Evolutionary conservation across 768 basidiomycete species (phyloP), one percentile per base, ranked within the genome.

Genomic region (Peribolospora baueri): DNA sequence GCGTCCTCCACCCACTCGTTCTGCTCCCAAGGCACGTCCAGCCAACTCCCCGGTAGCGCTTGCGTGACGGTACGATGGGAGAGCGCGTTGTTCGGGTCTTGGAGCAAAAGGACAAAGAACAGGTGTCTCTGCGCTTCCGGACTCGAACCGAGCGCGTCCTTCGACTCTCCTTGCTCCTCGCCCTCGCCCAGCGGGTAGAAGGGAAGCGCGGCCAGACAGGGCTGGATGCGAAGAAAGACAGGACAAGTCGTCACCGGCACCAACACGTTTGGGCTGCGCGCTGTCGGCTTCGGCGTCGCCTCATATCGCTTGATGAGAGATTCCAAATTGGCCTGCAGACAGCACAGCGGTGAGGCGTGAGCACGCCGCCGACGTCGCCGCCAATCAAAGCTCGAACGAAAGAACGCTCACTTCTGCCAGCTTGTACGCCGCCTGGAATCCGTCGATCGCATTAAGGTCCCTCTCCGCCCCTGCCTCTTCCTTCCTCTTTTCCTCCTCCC

Each of bases 1-100:
- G 82, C 67, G 64, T 98, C 90, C 68, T 98, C 93, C 9, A 97
- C 88, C 93, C 93, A 91, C 48, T 71, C 70, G 65, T 86, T 82
- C 59, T 80, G 74, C 63, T 93, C 90, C 80, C 87, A 73, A 57
- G 91, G 67, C 48, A 87, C 70, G 4, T 78, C 77, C 54, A 97
- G 66, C 93, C 93, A 98, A 51, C 74, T 70, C n/a, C 70, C 72
- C 0, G 91, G 87, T 25, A 90, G 73, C 5, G 77, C 73, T 65
- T 97, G 93, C 5, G 85, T 84, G 51, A 84, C 66, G 0, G 84
- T 84, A 5, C 79, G 79, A 63, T 80, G 80, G 5, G 72, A 71
- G 53, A 97, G 71, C 42, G 78, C 72, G 65, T 97, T 87, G 4
- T 70, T 72, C 8, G 88, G 86, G 68, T 95, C 91, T 43, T 70